A percentile compares a stretch with the other conserved stretches of the same genome.
Evolutionary conservation across 2,329 filamentous ascomycete genomes (phyloP).

Genomic region (Septoria linicola): DNA sequence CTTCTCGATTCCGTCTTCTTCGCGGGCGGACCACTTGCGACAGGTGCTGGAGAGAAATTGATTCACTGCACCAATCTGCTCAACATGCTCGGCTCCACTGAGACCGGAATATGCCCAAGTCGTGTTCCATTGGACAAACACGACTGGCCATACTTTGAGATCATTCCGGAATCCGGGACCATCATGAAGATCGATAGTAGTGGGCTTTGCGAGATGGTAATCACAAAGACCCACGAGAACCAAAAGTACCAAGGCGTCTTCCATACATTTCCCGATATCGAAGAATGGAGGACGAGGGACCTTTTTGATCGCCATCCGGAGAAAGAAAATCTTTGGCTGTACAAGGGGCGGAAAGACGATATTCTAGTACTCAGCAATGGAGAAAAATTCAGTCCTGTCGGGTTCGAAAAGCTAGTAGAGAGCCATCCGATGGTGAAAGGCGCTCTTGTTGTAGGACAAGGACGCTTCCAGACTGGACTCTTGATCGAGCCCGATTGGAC

Average conservation of each 20-base stretch:
- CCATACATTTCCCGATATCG: background rate
- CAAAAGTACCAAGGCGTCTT: background rate
- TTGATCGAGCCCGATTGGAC: background rate
- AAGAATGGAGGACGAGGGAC: slow-evolving; percentile 2
- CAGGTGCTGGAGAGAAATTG: background rate
- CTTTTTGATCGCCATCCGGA: slow-evolving; percentile 4
- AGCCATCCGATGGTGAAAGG: background rate
- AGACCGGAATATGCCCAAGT: background rate
- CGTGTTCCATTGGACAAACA: background rate
- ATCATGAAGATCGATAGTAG: background rate
- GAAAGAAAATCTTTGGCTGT: slow-evolving; percentile 3
- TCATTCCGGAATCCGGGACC: background rate
- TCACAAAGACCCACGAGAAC: background rate
- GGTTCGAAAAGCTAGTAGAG: background rate
- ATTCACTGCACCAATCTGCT: background rate
- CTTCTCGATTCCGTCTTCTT: background rate
- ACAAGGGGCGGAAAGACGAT: slow-evolving; percentile 3
- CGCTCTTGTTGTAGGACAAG: background rate
- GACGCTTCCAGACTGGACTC: background rate
- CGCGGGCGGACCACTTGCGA: background rate
- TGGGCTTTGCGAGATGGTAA: background rate
- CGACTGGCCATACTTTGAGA: background rate
- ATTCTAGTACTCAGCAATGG: slow-evolving; percentile 4
- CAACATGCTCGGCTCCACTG: background rate
- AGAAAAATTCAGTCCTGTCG: slow-evolving; percentile 1